Evolutionary conservation across 257 asterid genomes (phyloP), one percentile per base, ranked within the genome.

Genomic region (Capsicum rhomboideum): DNA sequence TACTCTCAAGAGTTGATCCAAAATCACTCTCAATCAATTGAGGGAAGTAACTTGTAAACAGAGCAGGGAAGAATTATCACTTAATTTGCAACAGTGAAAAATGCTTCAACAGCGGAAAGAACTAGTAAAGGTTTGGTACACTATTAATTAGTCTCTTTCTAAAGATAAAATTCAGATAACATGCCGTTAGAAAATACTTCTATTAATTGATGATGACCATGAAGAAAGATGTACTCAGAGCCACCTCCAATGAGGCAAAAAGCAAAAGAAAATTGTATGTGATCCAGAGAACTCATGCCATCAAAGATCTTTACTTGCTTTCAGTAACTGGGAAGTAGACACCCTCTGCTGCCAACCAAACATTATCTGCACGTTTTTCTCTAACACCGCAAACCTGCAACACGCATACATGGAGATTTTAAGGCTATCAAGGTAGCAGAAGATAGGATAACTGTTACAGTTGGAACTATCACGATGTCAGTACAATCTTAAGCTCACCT

Each of bases 271-370:
- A 52, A 75, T 69, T 12, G 82, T 64, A 64, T 28, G 72, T 0
- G 44, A 28, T 64, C 72, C 72, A 13, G 8, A 28, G 44, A 31
- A 64, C n/a, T 64, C 6, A 64, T 4, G 44, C 72, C 72, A 26
- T 75, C 81, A 77, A 49, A 61, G 9, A 84, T 50, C 79, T 83
- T 90, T 90, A 92, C 89, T 92, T 95, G 91, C 87, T 88, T 75
- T 90, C 99, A 79, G 83, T 79, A 42, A 83, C 86, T 0, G 98
- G 97, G 75, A 97, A 94, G 86, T 97, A 97, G 28, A 97, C 96
- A 8, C 99, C 99, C 86, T 97, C 99, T 40, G 97, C 95, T 55
- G 99, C 99, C 89, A 97, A 71, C 99, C 99, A 95, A 56, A 97
- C 80, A 80, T 95, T 97, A 88, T 97, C 99, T 9, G 99, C 85